Evolutionary conservation across 257 asterid genomes (phyloP), one percentile per base, ranked within the genome.

Genomic region (Salvia rosmarinus): DNA sequence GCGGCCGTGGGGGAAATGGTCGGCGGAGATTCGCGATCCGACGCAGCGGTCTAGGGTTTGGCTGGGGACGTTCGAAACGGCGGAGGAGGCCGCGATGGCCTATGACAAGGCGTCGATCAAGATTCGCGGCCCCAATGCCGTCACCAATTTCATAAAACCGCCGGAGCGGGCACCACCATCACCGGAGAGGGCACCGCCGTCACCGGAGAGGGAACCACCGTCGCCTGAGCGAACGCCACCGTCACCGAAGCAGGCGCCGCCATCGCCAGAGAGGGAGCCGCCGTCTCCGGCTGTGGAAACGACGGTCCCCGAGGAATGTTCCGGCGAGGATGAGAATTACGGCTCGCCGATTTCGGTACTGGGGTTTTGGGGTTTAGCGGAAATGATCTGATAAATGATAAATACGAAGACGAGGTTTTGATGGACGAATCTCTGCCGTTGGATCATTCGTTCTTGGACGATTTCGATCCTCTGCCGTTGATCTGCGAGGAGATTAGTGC

Each of bases 1-100:
- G 70, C 81, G 96, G 77, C 91, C 92, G 9, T 92, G 96, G 98
- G 98, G 98, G 0, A 88, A 81, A 71, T 92, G 90, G 92, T 80
- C 96, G 9, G 96, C 97, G 4, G 98, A 92, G 86, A 92, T 92
- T 10, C 87, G 98, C 0, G 89, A 92, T 40, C 90, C 98, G 14
- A 40, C 25, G 12, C 73, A 32, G 77, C 75, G 83, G 74, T 13
- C 57, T 9, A 74, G 98, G 65, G 28, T 77, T 8, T 92, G 98
- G 98, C 77, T 92, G 10, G 96, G 98, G 12, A 92, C 96, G 2
- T 90, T 49, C 43, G 75, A 80, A 28, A 86, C 96, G 2, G 96
- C 98, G 1, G 95, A 86, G 80, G 96, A 87, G 73, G 98, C 96
- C 1, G 96, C 98, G 0, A 14, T 81, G 71, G 91, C 57, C 1